A percentile compares a stretch with the other conserved stretches of the same genome.
Evolutionary conservation across 345 rosid species (phyloP).

Genomic region (Rhizophora mangle): DNA sequence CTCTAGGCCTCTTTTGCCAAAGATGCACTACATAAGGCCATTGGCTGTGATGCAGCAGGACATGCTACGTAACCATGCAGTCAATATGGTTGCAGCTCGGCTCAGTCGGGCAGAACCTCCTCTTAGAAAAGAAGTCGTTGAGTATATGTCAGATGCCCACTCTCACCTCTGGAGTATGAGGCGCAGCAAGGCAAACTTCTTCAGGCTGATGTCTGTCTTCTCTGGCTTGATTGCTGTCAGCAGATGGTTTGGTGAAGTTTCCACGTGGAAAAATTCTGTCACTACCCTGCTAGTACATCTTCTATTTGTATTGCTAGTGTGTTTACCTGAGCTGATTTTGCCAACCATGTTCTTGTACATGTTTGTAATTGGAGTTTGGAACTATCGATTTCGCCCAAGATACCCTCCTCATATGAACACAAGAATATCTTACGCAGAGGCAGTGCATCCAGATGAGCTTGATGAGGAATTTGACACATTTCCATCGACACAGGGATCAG

Average conservation of each 20-base stretch:
- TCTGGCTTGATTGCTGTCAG: slow-evolving; percentile 20
- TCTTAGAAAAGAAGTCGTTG: slow-evolving; percentile 28
- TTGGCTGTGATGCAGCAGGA: slow-evolving; percentile 31
- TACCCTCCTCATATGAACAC: slow-evolving; percentile 35
- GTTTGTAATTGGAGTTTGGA: slow-evolving; percentile 31
- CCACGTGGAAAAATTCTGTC: slow-evolving; percentile 28
- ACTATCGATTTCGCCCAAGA: slow-evolving; percentile 23
- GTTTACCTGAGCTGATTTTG: slow-evolving; percentile 28
- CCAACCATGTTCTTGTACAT: slow-evolving; percentile 27
- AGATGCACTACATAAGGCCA: slow-evolving; percentile 34
- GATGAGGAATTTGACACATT: slow-evolving; percentile 33
- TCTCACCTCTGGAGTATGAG: slow-evolving; percentile 37
- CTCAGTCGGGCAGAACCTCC: slow-evolving; percentile 32
- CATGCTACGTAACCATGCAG: slow-evolving; percentile 28
- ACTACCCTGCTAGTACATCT: slow-evolving; percentile 28
- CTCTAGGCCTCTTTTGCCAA: slow-evolving; percentile 27
- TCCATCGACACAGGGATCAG: slow-evolving; percentile 21
- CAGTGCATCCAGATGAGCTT: slow-evolving; percentile 28
- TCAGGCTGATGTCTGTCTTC: slow-evolving; percentile 29
- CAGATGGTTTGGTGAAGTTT: slow-evolving; percentile 29
- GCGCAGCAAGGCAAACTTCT: slow-evolving; percentile 35
- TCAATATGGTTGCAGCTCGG: slow-evolving; percentile 30
- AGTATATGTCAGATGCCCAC: slow-evolving; percentile 30
- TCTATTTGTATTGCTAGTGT: slow-evolving; percentile 26
- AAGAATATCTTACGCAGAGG: slow-evolving; percentile 27